Evolutionary conservation across 768 basidiomycete genomes (phyloP).

Genomic region (Austroboletus eburneus): DNA sequence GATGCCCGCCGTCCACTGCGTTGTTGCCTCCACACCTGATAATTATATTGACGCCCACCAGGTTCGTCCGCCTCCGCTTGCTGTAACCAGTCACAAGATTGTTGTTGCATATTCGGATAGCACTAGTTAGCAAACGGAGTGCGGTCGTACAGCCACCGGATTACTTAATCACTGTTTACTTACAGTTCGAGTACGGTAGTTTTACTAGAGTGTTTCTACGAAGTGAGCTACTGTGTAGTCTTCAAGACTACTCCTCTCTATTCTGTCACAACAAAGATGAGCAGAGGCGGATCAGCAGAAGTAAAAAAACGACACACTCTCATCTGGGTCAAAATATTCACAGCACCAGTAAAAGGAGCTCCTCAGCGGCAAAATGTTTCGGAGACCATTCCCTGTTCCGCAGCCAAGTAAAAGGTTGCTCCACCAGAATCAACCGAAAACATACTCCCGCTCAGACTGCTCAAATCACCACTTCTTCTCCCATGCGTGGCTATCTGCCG

Average conservation of each 20-base stretch:
- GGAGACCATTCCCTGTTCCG: conserved; percentile 75
- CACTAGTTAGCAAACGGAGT: no score
- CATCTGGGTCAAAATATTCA: conserved; percentile 99
- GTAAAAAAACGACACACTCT: conserved; percentile 54
- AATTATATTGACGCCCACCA: conserved; percentile 68
- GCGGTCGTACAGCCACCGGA: no score
- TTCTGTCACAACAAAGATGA: no score
- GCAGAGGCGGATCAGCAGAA: neutral
- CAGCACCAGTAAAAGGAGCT: conserved; percentile 94
- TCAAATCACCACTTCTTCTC: conserved; percentile 43
- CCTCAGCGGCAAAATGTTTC: conserved; percentile 84
- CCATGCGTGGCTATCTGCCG: conserved; percentile 41
- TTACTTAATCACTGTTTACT: no score
- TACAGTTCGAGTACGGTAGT: no score
- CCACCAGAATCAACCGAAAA: conserved; percentile 68
- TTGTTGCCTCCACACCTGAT: conserved; percentile 82
- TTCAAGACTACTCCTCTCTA: no score
- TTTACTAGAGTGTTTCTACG: no score
- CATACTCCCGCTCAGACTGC: conserved; percentile 71
- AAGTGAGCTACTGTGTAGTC: no score
- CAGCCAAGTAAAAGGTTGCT: conserved; percentile 70
- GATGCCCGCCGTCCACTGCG: no score
- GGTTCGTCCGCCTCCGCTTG: conserved; percentile 95
- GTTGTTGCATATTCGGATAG: no score
- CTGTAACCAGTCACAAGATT: conserved; percentile 43